These are phyloP conservation scores for Aureobasidium sp. DNA, from an alignment of 2,329 filamentous ascomycete species.

Conservation along the genomic window DNA sequence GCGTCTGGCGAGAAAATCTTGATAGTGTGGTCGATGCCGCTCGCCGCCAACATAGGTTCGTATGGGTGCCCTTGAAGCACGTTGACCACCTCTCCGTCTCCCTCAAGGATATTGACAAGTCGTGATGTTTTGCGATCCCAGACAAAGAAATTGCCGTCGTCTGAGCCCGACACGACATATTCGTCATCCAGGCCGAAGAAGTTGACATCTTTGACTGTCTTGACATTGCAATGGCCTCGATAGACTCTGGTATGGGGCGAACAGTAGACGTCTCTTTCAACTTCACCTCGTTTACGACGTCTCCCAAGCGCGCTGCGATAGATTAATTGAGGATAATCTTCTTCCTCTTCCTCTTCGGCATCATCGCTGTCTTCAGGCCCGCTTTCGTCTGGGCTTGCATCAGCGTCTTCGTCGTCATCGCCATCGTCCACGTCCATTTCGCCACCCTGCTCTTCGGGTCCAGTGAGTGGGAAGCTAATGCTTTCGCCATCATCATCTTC, in stretches of 20 bases:
- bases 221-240: slow-evolving; percentile 58
- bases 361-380: slow-evolving; percentile 20
- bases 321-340: slow-evolving; percentile 33
- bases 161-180: slow-evolving; percentile 61
- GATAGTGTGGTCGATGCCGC: slow-evolving; percentile 61
- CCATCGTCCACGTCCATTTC: slow-evolving; percentile 24
- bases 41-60: slow-evolving; percentile 59
- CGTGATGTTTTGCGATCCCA: slow-evolving; percentile 58
- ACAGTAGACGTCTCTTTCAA: slow-evolving; percentile 51
- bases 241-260: slow-evolving; percentile 52
- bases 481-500: slow-evolving; percentile 17
- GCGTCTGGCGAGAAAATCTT: slow-evolving; percentile 61
- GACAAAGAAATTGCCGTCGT: slow-evolving; percentile 61
- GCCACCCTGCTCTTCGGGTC: not conserved
- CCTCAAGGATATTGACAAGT: slow-evolving; percentile 58
- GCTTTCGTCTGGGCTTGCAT: slow-evolving; percentile 5
- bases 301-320: slow-evolving; percentile 45
- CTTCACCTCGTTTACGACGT: slow-evolving; percentile 40
- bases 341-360: slow-evolving; percentile 29
- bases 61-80: slow-evolving; percentile 62
- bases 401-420: slow-evolving; percentile 24
- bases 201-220: slow-evolving; percentile 63
- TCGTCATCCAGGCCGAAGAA: slow-evolving; percentile 61
- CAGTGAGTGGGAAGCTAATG: not conserved
- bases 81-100: slow-evolving; percentile 63